phyloP scores from a whole-genome alignment of 2,329 filamentous ascomycete genomes.

The Talaromyces marneffei region DNA sequence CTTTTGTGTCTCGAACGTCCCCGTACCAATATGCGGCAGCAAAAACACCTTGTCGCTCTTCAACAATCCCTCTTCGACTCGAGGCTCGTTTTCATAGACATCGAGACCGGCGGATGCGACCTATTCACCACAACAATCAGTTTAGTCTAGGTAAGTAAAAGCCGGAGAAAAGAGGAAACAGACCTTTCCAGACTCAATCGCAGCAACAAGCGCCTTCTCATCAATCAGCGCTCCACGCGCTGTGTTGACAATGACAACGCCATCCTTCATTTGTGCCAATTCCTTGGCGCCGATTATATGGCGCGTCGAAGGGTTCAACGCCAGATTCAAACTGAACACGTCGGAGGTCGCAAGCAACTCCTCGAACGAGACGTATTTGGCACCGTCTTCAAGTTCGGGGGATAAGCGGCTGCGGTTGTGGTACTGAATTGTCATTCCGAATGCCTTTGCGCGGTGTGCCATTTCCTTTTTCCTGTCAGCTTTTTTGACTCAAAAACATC shows the following conservation, averaged over 20 bases:
- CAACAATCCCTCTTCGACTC: constrained; percentile 44
- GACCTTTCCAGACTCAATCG: constrained; percentile 42
- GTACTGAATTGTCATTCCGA: constrained; percentile 45
- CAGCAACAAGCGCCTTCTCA: constrained; percentile 42
- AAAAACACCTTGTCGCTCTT: constrained; percentile 46
- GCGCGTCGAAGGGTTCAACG: constrained; percentile 40
- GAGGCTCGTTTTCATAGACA: constrained; percentile 45
- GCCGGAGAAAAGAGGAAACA: not conserved
- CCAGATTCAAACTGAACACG: constrained; percentile 43
- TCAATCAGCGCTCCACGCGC: constrained; percentile 42
- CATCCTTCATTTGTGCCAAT: constrained; percentile 42
- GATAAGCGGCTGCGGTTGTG: constrained; percentile 42
- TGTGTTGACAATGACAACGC: constrained; percentile 41
- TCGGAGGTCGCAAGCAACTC: constrained; percentile 42
- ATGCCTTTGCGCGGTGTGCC: constrained; percentile 40
- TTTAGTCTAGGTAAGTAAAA: not conserved
- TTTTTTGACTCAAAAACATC: not conserved
- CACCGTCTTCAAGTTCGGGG: constrained; percentile 36
- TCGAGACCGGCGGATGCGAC: constrained; percentile 42
- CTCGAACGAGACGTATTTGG: constrained; percentile 43
- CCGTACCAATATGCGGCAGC: constrained; percentile 56
- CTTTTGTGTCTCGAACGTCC: constrained; percentile 55
- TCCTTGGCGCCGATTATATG: constrained; percentile 44
- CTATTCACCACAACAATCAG: constrained; percentile 18
- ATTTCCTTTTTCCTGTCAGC: constrained; percentile 34